Percentiles rank a stretch among this genome's conserved stretches.
These are phyloP conservation scores for Entomortierella lignicola DNA, from an alignment of 192 early-diverging fungal genomes.

Conservation along the genomic window DNA sequence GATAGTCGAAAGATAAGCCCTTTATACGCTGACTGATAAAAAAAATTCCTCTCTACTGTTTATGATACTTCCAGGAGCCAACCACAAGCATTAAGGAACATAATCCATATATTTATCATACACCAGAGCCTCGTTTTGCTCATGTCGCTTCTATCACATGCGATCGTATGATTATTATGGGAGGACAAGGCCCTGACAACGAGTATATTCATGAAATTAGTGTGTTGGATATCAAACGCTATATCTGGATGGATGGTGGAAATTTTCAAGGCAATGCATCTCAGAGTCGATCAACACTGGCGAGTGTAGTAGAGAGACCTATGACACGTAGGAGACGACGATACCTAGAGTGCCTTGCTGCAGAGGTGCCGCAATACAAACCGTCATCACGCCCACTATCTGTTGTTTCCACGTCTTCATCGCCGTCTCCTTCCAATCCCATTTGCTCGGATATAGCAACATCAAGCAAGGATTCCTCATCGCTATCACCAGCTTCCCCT, in stretches of 20 bases:
- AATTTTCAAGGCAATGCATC: slow-evolving; percentile 7
- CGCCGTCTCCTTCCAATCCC: not conserved
- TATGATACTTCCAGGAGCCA: not conserved
- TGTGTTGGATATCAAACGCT: slow-evolving; percentile 68
- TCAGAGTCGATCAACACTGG: slow-evolving; percentile 7
- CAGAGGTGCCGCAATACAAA: not conserved
- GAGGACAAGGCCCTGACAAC: slow-evolving; percentile 72
- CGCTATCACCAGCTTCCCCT: not conserved
- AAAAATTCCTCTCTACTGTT: not conserved
- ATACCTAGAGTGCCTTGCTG: slow-evolving; percentile 33
- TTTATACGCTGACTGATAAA: no score
- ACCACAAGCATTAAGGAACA: not conserved
- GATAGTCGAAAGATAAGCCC: no score
- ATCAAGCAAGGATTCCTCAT: not conserved
- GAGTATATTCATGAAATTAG: slow-evolving; percentile 73
- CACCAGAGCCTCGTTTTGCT: slow-evolving; percentile 71
- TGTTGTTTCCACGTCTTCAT: not conserved
- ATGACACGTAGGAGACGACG: slow-evolving; percentile 38
- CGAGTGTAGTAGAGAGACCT: slow-evolving; percentile 27
- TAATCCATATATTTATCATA: slow-evolving; percentile 29
- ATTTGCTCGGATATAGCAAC: not conserved
- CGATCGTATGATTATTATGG: slow-evolving; percentile 69
- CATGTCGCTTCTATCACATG: slow-evolving; percentile 70
- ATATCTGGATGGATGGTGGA: slow-evolving; percentile 63
- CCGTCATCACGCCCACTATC: not conserved